These are phyloP conservation scores for Cymbopogon citratus DNA, from an alignment of 176 grass and related monocot genomes.

Conservation along the genomic window DNA sequence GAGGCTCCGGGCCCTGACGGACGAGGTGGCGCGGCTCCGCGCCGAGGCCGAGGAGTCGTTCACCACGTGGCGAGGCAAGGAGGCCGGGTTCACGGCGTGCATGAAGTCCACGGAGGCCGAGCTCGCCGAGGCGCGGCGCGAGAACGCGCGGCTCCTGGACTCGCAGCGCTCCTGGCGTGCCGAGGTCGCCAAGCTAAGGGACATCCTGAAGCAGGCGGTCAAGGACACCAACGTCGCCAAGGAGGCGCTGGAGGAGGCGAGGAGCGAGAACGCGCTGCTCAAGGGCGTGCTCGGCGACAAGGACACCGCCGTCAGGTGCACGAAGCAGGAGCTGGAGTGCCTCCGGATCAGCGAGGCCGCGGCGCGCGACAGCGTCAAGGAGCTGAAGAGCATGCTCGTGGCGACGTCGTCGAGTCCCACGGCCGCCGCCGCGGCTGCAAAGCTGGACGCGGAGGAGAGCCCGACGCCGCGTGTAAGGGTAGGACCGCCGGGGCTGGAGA, in stretches of 20 bases:
- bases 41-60: slow-evolving; percentile 63
- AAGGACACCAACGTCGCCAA: slow-evolving; percentile 63
- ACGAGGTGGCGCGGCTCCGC: slow-evolving; percentile 51
- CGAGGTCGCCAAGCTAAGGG: slow-evolving; percentile 74
- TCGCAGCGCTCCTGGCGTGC: slow-evolving; percentile 54
- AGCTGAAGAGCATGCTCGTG: slow-evolving; percentile 70
- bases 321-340: slow-evolving; percentile 62
- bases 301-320: slow-evolving; percentile 45
- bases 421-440: neutral
- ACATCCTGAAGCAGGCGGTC: slow-evolving; percentile 85
- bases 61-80: slow-evolving; percentile 54
- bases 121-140: slow-evolving; percentile 33
- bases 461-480: slow-evolving; percentile 15
- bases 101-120: slow-evolving; percentile 60
- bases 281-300: slow-evolving; percentile 52
- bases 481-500: slow-evolving; percentile 9
- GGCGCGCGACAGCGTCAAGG: slow-evolving; percentile 60
- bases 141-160: slow-evolving; percentile 46
- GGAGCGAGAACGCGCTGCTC: slow-evolving; percentile 53
- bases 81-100: slow-evolving; percentile 75
- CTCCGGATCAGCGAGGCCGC: slow-evolving; percentile 67
- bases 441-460: slow-evolving; percentile 31
- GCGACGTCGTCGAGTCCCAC: slow-evolving; percentile 51
- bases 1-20: slow-evolving; percentile 33
- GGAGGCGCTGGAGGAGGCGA: slow-evolving; percentile 66